Conservation (phyloP, 169 alveolate genomes). For the Amoebophrya sp. region DNA sequence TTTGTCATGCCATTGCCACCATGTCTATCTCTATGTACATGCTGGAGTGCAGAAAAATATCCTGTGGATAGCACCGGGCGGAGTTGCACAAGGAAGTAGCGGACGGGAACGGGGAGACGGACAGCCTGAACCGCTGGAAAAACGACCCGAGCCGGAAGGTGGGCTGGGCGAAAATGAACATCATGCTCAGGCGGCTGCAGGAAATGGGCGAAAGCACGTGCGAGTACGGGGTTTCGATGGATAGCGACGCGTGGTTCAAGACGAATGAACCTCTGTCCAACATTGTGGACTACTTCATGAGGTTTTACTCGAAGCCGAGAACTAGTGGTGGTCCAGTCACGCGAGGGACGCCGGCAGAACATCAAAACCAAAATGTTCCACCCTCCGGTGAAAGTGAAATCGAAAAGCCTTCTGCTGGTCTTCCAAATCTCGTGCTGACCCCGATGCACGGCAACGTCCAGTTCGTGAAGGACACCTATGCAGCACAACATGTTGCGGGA, state of each 20-base stretch:
- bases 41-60: too few species aligned
- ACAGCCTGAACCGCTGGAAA: neutral
- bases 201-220: neutral
- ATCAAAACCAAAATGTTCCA: too few species aligned
- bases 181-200: neutral
- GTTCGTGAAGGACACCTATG: neutral
- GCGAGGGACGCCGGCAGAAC: too few species aligned
- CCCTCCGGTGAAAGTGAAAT: too few species aligned
- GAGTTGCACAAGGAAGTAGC: too few species aligned
- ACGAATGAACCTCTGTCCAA: neutral
- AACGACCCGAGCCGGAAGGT: neutral
- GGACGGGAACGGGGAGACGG: neutral
- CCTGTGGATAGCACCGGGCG: too few species aligned
- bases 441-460: neutral
- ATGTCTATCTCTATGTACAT: too few species aligned
- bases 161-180: neutral
- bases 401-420: too few species aligned
- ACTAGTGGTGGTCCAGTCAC: neutral
- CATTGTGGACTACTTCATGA: neutral
- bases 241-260: constrained; percentile 7
- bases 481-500: neutral
- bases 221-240: neutral
- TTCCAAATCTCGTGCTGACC: neutral
- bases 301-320: neutral
- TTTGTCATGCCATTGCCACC: too few species aligned